These are phyloP conservation scores for Lipomyces starkeyi DNA, from an alignment of 805 yeast species.

Conservation along the genomic window DNA sequence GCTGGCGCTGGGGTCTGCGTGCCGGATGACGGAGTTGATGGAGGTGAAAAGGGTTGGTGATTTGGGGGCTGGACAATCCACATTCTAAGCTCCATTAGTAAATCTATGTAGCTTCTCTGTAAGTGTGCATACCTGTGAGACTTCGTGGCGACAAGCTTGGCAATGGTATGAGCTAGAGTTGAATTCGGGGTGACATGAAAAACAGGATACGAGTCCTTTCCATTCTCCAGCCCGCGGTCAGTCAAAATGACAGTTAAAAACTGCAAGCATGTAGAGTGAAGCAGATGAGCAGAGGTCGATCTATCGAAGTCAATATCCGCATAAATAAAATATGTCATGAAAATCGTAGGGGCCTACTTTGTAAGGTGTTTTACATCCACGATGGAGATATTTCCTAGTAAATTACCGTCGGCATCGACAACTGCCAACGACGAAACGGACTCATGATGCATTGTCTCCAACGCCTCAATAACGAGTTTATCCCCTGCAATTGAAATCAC, in stretches of 20 bases:
- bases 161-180: slow-evolving; percentile 85
- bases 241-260: slow-evolving; percentile 85
- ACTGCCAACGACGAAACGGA: slow-evolving; percentile 92
- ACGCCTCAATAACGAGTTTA: slow-evolving; percentile 83
- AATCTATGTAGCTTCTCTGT: slow-evolving; percentile 74
- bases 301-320: slow-evolving; percentile 54
- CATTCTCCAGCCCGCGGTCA: slow-evolving; percentile 88
- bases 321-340: background rate
- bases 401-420: slow-evolving; percentile 73
- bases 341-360: background rate
- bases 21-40: slow-evolving; percentile 19
- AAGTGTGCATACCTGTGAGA: slow-evolving; percentile 65
- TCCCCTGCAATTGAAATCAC: slow-evolving; percentile 88
- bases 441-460: slow-evolving; percentile 77
- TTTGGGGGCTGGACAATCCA: slow-evolving; percentile 49
- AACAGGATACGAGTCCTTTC: slow-evolving; percentile 94
- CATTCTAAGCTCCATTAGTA: slow-evolving; percentile 38
- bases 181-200: slow-evolving; percentile 86
- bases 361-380: slow-evolving; percentile 86
- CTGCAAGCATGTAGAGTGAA: slow-evolving; percentile 83
- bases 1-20: slow-evolving; percentile 23
- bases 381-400: slow-evolving; percentile 91
- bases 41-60: slow-evolving; percentile 11
- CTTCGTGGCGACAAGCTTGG: slow-evolving; percentile 93
- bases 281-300: slow-evolving; percentile 81